Base-by-base conservation (phyloP, 1,284 basidiomycete genomes). In the Marasmius tenuissimus region DNA sequence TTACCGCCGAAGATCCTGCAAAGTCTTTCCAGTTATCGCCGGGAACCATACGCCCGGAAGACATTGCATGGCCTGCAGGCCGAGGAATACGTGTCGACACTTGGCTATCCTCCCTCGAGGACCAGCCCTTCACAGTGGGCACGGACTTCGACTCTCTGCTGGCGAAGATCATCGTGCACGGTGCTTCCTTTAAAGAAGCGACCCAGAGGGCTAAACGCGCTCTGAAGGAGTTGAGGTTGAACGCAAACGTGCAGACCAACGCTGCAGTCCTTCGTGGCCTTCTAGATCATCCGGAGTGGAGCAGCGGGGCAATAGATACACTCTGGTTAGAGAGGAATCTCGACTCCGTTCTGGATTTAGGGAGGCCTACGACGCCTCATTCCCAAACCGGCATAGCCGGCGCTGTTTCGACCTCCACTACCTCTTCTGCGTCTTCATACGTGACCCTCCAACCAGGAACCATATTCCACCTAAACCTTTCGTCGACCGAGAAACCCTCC, bases 61-160 rank as follows among this genome's bases (percentile, higher is more conserved):
- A 75, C 16, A 52, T 78, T 1, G 56, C 62, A 3, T 78, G 77
- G 77, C 78, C 77, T 0, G 68, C 68, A 14, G 77, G 78, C 6
- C 72, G 67, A 33, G 76, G 77, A 7, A 67, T 78, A 1, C 76
- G 78, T 37, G 64, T 78, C 20, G 78, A 80, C 62, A 78, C 76
- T 1, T 80, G 77, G 77, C 70, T 80, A 9, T 68, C 67, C 11
- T 39, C 45, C 8, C 45, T 47, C 16, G 16, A 16, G 20, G 7
- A 57, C 2, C 40, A 62, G 18, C 42, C 65, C 22, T 80, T 75
- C 73, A 69, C 59, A 1, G 64, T 78, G 10, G 73, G 76, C 8
- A 72, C 75, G 2, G 76, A 78, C 22, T 79, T 78, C 47, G 77
- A 80, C 63, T 78, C 77, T 0, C 69, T 80, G 4, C 68, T 80